Evolutionary conservation across 106 monocot species (phyloP), one percentile per base, ranked within the genome.

Genomic region (Dioscorea zingiberensis): DNA sequence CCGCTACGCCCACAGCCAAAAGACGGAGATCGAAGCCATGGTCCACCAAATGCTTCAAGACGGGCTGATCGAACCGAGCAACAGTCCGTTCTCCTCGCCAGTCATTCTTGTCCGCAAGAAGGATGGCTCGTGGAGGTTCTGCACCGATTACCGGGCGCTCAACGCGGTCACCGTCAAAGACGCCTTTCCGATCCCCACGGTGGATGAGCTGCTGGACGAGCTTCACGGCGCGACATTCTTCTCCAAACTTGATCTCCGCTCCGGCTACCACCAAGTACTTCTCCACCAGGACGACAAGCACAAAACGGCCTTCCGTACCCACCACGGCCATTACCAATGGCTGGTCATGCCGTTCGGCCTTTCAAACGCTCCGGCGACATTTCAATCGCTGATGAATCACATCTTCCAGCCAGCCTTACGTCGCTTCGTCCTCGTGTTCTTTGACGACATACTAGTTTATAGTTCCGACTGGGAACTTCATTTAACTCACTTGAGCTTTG

Each of bases 361-460:
- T 2, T 3, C 30, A 7, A 30, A 30, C 30, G 30, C 30, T 3
- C 30, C 30, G 7, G 2, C 30, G 30, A 49, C 49, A 9, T 49
- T 49, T 18, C 49, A 49, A 14, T 49, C 49, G 4, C 13, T 49
- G 49, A 49, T 49, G 49, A 49, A 49, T 9, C 2, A 4, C 7
- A 16, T 49, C 16, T 49, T 49, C 49, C 2, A 3, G 49, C 49
- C 3, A 13, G 16, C 10, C 3, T 9, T 49, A 4, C 3, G 49
- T 4, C 3, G 13, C 2, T 49, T 16, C 18, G 13, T 49, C 2
- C 49, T 49, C 2, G 27, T 60, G 8, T 60, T 60, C 27, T 60
- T 60, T 28, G 60, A 60, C 27, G 60, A 60, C 27, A 60, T 60
- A 11, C 27, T 60, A 25, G 27, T 60, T 10, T 60, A 60, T 18